Evolutionary conservation across 176 grass and related monocot species (phyloP).

Genomic region (Pontederia paniculata): DNA sequence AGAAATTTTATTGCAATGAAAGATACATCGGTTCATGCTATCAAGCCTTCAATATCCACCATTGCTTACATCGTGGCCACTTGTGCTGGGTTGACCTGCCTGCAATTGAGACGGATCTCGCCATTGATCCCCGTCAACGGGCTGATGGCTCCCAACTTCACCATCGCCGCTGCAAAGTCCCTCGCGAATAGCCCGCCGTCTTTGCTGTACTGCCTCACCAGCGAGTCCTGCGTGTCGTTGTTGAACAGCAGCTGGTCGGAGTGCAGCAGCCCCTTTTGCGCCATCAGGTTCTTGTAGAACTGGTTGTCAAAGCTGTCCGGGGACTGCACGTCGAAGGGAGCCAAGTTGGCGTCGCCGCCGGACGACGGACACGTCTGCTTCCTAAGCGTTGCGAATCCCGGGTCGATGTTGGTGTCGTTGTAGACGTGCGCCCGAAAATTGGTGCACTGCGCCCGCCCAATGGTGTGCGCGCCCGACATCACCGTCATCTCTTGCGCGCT

Average conservation of each 20-base stretch:
- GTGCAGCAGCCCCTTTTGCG: constrained; percentile 8
- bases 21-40: no score
- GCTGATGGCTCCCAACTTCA: constrained; percentile 7
- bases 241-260: constrained; percentile 19
- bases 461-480: constrained; percentile 14
- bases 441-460: neutral
- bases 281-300: constrained; percentile 11
- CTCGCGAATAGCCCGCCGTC: neutral
- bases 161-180: constrained; percentile 14
- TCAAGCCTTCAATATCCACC: no score
- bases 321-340: neutral
- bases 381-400: constrained; percentile 1
- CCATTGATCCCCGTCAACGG: neutral
- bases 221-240: neutral
- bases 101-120: constrained; percentile 9
- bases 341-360: no score
- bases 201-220: constrained; percentile 10
- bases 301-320: constrained; percentile 11
- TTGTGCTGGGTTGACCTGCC: constrained; percentile 6
- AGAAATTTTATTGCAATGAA: no score
- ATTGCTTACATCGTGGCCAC: no score
- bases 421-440: constrained; percentile 6
- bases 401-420: constrained; percentile 13
- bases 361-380: constrained; percentile 7
- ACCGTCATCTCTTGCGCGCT: constrained; percentile 6